phyloP scores from a whole-genome alignment of 108 stramenopile species.

The Discostella pseudostelligera region DNA sequence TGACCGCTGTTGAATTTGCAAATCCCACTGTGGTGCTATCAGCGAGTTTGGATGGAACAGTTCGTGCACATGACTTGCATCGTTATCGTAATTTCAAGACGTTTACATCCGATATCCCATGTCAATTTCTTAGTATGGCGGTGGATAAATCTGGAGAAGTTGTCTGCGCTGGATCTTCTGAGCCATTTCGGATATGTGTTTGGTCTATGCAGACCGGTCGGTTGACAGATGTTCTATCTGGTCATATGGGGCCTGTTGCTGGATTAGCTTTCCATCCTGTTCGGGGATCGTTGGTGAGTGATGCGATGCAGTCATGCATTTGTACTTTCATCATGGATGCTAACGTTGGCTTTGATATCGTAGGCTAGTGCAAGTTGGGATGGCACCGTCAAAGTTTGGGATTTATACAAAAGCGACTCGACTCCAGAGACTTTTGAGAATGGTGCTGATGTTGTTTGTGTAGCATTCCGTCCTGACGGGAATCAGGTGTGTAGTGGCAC shows the following conservation, averaged over 20 bases:
- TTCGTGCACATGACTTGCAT: slow-evolving; percentile 94
- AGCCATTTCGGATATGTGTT: slow-evolving; percentile 91
- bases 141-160: slow-evolving; percentile 95
- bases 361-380: slow-evolving; percentile 95
- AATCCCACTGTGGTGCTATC: slow-evolving; percentile 89
- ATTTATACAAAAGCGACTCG: slow-evolving; percentile 87
- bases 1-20: slow-evolving; percentile 90
- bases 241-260: slow-evolving; percentile 92
- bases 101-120: slow-evolving; percentile 82
- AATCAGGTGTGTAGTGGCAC: slow-evolving; percentile 91
- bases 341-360: not conserved
- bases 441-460: slow-evolving; percentile 92
- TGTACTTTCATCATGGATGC: no score
- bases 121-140: slow-evolving; percentile 93
- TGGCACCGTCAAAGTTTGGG: slow-evolving; percentile 96
- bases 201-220: slow-evolving; percentile 95
- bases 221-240: slow-evolving; percentile 93
- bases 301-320: not conserved
- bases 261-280: slow-evolving; percentile 77
- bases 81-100: slow-evolving; percentile 97
- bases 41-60: slow-evolving; percentile 95
- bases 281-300: slow-evolving; percentile 62
- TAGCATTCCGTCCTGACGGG: slow-evolving; percentile 95
- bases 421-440: slow-evolving; percentile 90
- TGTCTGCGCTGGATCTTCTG: slow-evolving; percentile 87